Base-by-base conservation (phyloP, 2,329 filamentous ascomycete genomes). In the Ceratocystis harringtonii region DNA sequence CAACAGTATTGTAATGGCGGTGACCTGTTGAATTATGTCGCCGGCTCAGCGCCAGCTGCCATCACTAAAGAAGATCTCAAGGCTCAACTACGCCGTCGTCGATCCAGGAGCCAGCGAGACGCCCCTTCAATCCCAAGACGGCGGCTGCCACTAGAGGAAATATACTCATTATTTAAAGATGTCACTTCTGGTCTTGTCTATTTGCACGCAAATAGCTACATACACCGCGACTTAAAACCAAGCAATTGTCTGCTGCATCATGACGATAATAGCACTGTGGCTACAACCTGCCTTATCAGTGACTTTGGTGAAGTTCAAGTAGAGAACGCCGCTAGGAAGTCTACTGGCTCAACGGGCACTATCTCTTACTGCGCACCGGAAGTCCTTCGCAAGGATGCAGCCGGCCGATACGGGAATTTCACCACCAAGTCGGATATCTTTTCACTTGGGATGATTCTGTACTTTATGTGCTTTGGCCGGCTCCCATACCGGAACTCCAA, bases 391-490 rank as follows among this genome's bases (percentile, higher is more conserved):
- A 82, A 82, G 69, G 86, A 85, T 66, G 76, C 81, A 0, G 80
- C 79, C 32, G 92, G 92, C 0, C 81, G 81, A 0, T 92, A 89
- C 70, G 91, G 89, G 6, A 96, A 97, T 72, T 99, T 99, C 71
- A 96, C 91, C 0, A 92, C 90, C 30, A 99, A 97, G 72, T 96
- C 92, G 0, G 94, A 99, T 72, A 88, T 99, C n/a, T 99, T 99
- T 75, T 96, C 92, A 0, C 78, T 99, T 0, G 94, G 94, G 61
- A 96, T 99, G 92, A 97, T 97, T 65, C 81, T 99, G 2, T 95
- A 97, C 74, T 99, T 99, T 72, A 88, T 99, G 80, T 99, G 94
- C 73, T 99, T 99, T 73, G 90, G 88, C 1, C 82, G 87, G 60
- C 80, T 99, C 10, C 94, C 94, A 0, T 99, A 97, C 72, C 80